Conservation (phyloP, 2,329 filamentous ascomycete species). For the Aspergillus intermedius region DNA sequence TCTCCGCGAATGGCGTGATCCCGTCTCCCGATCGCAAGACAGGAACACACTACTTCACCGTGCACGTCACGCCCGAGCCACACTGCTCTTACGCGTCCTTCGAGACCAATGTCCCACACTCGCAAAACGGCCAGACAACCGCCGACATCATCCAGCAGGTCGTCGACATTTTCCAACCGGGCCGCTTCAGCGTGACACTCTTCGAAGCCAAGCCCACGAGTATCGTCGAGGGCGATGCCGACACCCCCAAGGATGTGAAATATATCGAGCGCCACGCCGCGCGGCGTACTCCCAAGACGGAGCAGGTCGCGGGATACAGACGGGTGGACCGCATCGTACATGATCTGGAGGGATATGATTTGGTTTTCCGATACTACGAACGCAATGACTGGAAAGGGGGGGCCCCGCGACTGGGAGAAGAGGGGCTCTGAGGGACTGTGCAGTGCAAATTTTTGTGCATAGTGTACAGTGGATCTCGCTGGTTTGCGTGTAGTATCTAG, state of each 20-base stretch:
- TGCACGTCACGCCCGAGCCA: slow-evolving; percentile 95
- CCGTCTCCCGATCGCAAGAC: slow-evolving; percentile 61
- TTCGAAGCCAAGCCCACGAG: slow-evolving; percentile 74
- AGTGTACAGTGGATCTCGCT: background rate
- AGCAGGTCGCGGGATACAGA: slow-evolving; percentile 77
- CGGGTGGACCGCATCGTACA: slow-evolving; percentile 93
- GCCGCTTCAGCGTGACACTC: slow-evolving; percentile 93
- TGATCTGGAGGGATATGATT: slow-evolving; percentile 92
- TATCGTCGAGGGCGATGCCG: slow-evolving; percentile 22
- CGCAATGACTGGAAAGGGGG: slow-evolving; percentile 71
- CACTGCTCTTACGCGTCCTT: slow-evolving; percentile 97
- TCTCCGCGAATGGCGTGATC: slow-evolving; percentile 93
- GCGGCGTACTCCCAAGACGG: slow-evolving; percentile 53
- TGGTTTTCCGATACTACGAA: slow-evolving; percentile 96
- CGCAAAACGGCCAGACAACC: slow-evolving; percentile 80
- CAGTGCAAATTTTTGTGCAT: background rate
- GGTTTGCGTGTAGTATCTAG: background rate
- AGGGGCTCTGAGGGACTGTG: slow-evolving; percentile 13
- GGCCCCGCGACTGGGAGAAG: slow-evolving; percentile 56
- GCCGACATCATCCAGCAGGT: slow-evolving; percentile 89
- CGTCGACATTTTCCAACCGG: slow-evolving; percentile 90
- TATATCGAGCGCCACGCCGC: slow-evolving; percentile 38
- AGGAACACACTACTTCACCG: slow-evolving; percentile 87
- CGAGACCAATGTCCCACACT: slow-evolving; percentile 92
- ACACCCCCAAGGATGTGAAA: slow-evolving; percentile 30